Base-by-base conservation (phyloP, 352 stramenopile species). In the Saprolegnia parasitica region DNA sequence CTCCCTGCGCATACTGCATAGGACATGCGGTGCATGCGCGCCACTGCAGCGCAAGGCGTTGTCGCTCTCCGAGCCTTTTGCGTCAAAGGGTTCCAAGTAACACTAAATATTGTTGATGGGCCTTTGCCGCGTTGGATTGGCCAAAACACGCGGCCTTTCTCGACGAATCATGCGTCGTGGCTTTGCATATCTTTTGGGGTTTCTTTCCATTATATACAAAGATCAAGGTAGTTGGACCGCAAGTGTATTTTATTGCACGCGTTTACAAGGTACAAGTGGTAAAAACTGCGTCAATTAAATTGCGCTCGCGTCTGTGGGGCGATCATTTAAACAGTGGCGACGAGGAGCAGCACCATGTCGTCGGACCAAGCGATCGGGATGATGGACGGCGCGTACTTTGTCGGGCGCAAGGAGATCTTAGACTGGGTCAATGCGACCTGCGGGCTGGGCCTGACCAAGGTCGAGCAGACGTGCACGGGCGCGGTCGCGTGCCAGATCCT, bases 391-490 rank as follows among this genome's bases (percentile, higher is more conserved):
- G 97, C 95, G 70, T 98, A 98, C 85, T 98, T 98, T 81, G 93
- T 98, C 54, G 96, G 94, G 8, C 90, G 96, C 26, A 98, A 97
- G 67, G 96, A 99, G 76, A 96, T 99, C 68, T 76, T 99, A 42
- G 91, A 99, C 64, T 99, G 98, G 94, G 88, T 99, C 70, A 99
- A 99, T 79, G 76, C 74, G n/a, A 88, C 97, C 20, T 93, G 98
- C 67, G 79, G 89, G 65, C 81, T 98, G 32, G 96, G 90, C 71
- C 84, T 99, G 9, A 75, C 77, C 62, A 99, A 99, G 77, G 97
- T 99, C 61, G 96, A 99, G 80, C 89, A 99, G 76, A 99, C 97
- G 46, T 93, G 81, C 71, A 96, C 88, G 37, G 98, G 98, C 54
- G 97, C 97, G 4, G 84, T 99, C 50, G 97, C 97, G 5, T 99